phyloP scores from a whole-genome alignment of 208 protist species.

The Herpetomonas tarakana region DNA sequence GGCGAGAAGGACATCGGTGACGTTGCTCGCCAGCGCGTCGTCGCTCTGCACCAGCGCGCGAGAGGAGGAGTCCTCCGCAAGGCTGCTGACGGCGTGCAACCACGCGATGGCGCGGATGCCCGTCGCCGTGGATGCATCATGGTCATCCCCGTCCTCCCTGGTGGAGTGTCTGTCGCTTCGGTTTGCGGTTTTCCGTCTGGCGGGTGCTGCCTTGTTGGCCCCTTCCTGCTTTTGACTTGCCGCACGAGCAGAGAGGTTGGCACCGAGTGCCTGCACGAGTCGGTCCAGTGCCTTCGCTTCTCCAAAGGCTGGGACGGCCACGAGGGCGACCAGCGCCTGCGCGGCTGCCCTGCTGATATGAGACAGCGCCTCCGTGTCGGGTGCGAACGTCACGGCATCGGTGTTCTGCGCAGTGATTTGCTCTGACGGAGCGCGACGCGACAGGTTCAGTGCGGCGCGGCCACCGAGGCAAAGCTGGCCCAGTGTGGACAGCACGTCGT shows the following conservation, averaged over 20 bases:
- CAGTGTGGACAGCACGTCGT: slow-evolving; percentile 10
- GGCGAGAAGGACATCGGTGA: slow-evolving; percentile 9
- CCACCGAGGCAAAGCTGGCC: slow-evolving; percentile 13
- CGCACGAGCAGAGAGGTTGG: neutral
- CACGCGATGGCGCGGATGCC: neutral
- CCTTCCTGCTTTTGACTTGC: no score
- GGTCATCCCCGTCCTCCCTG: no score
- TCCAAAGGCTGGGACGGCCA: slow-evolving; percentile 9
- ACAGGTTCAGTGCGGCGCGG: neutral
- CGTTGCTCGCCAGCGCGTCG: slow-evolving; percentile 8
- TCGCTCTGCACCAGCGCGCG: neutral
- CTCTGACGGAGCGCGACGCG: no score
- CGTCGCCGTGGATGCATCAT: no score
- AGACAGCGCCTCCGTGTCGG: slow-evolving; percentile 4
- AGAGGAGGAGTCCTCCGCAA: neutral
- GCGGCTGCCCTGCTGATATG: slow-evolving; percentile 32
- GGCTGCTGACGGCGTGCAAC: neutral
- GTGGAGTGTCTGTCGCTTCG: no score
- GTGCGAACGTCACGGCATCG: neutral
- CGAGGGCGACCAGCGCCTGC: slow-evolving; percentile 20
- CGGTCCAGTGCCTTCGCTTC: slow-evolving; percentile 11
- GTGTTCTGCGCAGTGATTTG: neutral
- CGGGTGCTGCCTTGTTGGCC: no score
- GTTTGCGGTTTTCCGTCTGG: no score
- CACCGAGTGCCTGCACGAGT: slow-evolving; percentile 2